Evolutionary conservation across 768 basidiomycete species (phyloP), one percentile per base, ranked within the genome.

Genomic region (Mycena capillaripes): DNA sequence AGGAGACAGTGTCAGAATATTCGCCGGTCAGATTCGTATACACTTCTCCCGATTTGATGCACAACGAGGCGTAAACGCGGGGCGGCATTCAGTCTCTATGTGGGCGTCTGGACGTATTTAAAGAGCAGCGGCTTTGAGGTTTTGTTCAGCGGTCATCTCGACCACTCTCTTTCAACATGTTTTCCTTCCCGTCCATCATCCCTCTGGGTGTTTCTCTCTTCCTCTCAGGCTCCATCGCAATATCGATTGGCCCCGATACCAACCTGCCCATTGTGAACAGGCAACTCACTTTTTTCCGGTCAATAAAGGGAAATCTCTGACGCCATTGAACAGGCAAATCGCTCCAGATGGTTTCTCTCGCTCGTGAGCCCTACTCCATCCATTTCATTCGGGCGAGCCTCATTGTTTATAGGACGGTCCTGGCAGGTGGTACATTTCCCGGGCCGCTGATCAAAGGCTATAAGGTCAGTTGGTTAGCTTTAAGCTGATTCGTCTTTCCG

Each of bases 281-380:
- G n/a, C n/a, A n/a, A n/a, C n/a, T n/a, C n/a, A n/a, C n/a, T n/a
- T n/a, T n/a, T n/a, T n/a, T n/a, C n/a, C n/a, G n/a, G n/a, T n/a
- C n/a, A n/a, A n/a, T n/a, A n/a, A n/a, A n/a, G n/a, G n/a, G n/a
- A n/a, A n/a, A n/a, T n/a, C n/a, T n/a, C n/a, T n/a, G n/a, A n/a
- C n/a, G n/a, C n/a, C n/a, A n/a, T n/a, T 79, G 11, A 89, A 89
- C 77, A 80, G 79, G 59, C 67, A 79, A 16, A 85, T 90, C 62
- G 74, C 86, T 17, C 89, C 90, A 0, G 89, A 90, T 78, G 89
- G 89, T 25, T 89, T 84, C 68, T 67, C 63, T 73, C 79, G 88
- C 69, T 80, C 83, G 85, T 85, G 32, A 61, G 86, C 80, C 62
- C 29, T 10, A 16, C 14, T 36, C 42, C 38, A n/a, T 19, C 17